These are phyloP conservation scores for Fusarium sp. DNA, from an alignment of 2,329 filamentous ascomycete genomes.

Conservation along the genomic window DNA sequence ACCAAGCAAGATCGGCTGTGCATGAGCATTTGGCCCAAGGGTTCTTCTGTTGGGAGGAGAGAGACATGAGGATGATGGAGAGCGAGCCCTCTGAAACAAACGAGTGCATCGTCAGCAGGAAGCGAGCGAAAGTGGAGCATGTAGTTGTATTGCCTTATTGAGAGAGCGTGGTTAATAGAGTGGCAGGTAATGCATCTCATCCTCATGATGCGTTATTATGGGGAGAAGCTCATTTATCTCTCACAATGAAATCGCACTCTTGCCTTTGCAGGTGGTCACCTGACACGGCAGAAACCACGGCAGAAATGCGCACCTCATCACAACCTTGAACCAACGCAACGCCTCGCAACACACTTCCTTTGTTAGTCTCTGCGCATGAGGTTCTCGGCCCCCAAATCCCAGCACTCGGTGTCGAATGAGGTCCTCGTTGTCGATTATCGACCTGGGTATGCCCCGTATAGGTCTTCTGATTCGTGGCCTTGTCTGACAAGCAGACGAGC, in stretches of 20 bases:
- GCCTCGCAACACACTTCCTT: constrained; percentile 3
- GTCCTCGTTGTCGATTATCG: constrained; percentile 21
- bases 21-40: neutral
- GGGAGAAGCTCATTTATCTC: neutral
- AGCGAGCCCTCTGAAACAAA: neutral
- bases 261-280: constrained; percentile 5
- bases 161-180: neutral
- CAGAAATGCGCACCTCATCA: neutral
- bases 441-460: constrained; percentile 20
- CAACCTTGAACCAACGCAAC: constrained; percentile 5
- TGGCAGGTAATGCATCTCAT: neutral
- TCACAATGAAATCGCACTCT: neutral
- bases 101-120: neutral
- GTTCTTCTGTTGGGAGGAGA: neutral
- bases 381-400: constrained; percentile 40
- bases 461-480: constrained; percentile 41
- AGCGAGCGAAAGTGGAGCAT: neutral
- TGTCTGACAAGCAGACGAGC: constrained; percentile 29
- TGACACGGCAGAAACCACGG: constrained; percentile 5
- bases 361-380: constrained; percentile 14
- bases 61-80: neutral
- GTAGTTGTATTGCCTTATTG: neutral
- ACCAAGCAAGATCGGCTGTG: neutral
- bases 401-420: constrained; percentile 27
- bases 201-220: neutral